Evolutionary conservation across 2,329 filamentous ascomycete genomes (phyloP).

Genomic region (Claviceps capensis): DNA sequence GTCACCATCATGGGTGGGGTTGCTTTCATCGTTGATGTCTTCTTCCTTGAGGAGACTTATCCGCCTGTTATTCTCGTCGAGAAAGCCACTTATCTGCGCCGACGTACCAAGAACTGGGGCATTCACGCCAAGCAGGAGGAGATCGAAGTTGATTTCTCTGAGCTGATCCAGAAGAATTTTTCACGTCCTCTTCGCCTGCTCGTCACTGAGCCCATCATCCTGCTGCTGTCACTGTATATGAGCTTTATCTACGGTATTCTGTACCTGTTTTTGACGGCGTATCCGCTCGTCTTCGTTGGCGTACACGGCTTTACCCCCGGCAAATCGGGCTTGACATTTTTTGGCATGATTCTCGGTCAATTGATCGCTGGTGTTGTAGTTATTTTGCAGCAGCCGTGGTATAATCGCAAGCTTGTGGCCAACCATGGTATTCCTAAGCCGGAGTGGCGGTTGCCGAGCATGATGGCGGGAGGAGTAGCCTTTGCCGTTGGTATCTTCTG

Average conservation of each 20-base stretch:
- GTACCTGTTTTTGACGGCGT: slow-evolving; percentile 77
- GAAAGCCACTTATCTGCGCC: slow-evolving; percentile 47
- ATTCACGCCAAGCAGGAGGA: slow-evolving; percentile 61
- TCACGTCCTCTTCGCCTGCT: slow-evolving; percentile 52
- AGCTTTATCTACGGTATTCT: slow-evolving; percentile 66
- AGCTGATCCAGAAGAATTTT: slow-evolving; percentile 53
- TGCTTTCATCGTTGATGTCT: slow-evolving; percentile 43
- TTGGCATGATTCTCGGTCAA: slow-evolving; percentile 69
- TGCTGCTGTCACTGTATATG: slow-evolving; percentile 56
- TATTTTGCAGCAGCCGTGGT: slow-evolving; percentile 48
- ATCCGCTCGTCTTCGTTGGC: slow-evolving; percentile 64
- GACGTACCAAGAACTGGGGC: slow-evolving; percentile 54
- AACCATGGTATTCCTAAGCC: slow-evolving; percentile 53
- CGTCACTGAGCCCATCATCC: slow-evolving; percentile 55
- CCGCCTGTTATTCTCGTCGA: slow-evolving; percentile 49
- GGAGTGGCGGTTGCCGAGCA: slow-evolving; percentile 51
- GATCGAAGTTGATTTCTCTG: slow-evolving; percentile 51
- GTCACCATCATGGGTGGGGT: slow-evolving; percentile 47
- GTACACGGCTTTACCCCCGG: slow-evolving; percentile 59
- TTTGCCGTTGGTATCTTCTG: slow-evolving; percentile 59
- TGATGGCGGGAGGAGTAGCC: slow-evolving; percentile 44
- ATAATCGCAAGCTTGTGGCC: slow-evolving; percentile 52
- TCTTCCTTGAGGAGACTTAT: slow-evolving; percentile 58
- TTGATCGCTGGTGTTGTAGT: slow-evolving; percentile 53
- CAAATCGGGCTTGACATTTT: slow-evolving; percentile 64